Conservation (phyloP, 2,329 filamentous ascomycete species). For the Colletotrichum salicis region DNA sequence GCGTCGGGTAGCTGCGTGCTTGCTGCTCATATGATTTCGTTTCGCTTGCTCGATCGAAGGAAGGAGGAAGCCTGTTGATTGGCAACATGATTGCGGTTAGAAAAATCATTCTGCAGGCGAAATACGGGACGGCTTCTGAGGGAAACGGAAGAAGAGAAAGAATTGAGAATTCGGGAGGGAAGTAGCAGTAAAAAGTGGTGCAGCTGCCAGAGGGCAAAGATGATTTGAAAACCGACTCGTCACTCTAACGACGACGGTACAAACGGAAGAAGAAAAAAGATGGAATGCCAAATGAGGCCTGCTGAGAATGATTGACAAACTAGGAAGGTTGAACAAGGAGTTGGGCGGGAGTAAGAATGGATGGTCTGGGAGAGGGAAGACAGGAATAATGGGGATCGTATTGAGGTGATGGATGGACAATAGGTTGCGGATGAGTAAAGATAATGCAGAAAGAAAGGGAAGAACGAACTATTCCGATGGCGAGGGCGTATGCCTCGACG, state of each 20-base stretch:
- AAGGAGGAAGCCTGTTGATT: conserved; percentile 57
- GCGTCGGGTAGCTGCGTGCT: conserved; percentile 37
- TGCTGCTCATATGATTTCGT: conserved; percentile 43
- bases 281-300: conserved; percentile 23
- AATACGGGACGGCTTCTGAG: conserved; percentile 16
- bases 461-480: conserved; percentile 38
- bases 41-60: conserved; percentile 39
- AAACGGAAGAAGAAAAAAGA: conserved; percentile 31
- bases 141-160: conserved; percentile 37
- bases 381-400: conserved; percentile 16
- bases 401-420: conserved; percentile 29
- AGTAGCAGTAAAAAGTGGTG: conserved; percentile 32
- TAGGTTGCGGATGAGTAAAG: conserved; percentile 28
- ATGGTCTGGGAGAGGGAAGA: conserved; percentile 19
- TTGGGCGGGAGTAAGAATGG: conserved; percentile 18
- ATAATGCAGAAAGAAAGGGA: conserved; percentile 34
- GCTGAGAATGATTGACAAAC: conserved; percentile 30
- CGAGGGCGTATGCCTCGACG: conserved; percentile 33
- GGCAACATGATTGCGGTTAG: conserved; percentile 66
- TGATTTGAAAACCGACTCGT: conserved; percentile 23
- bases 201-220: conserved; percentile 33
- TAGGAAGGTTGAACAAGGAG: conserved; percentile 28
- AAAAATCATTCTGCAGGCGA: conserved; percentile 56
- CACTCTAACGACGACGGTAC: conserved; percentile 12
- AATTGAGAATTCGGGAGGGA: conserved; percentile 30